Conservation (phyloP, 768 basidiomycete genomes). For the Stropharia rugosoannulata region DNA sequence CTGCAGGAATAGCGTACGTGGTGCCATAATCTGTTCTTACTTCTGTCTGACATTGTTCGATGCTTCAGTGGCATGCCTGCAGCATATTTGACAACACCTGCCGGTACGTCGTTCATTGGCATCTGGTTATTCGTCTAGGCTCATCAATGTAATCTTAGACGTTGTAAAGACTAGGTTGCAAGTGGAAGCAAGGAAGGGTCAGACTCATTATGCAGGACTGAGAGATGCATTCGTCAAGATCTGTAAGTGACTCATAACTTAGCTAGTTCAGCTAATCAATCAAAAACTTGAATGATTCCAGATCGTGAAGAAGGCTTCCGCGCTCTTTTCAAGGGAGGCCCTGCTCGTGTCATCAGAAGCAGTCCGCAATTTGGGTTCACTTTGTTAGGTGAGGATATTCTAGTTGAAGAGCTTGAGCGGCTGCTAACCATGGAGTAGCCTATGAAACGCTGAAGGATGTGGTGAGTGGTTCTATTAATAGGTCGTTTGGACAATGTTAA, state of each 20-base stretch:
- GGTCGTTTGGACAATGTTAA: slow-evolving; percentile 14
- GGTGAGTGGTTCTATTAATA: slow-evolving; percentile 32
- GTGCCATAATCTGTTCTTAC: slow-evolving; percentile 12
- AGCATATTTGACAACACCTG: slow-evolving; percentile 89
- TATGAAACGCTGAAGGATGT: slow-evolving; percentile 46
- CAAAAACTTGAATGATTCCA: slow-evolving; percentile 34
- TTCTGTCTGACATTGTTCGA: slow-evolving; percentile 24
- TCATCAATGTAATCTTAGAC: slow-evolving; percentile 43
- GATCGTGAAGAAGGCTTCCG: slow-evolving; percentile 84
- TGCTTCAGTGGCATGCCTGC: slow-evolving; percentile 91
- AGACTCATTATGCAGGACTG: slow-evolving; percentile 90
- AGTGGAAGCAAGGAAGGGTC: slow-evolving; percentile 87
- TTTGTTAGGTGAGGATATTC: slow-evolving; percentile 50
- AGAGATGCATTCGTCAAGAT: slow-evolving; percentile 90
- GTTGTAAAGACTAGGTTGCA: slow-evolving; percentile 98
- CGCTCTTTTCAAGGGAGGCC: slow-evolving; percentile 91
- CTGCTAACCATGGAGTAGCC: slow-evolving; percentile 25
- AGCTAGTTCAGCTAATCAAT: slow-evolving; percentile 15
- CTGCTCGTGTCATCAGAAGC: slow-evolving; percentile 83
- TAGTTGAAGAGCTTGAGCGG: slow-evolving; percentile 1
- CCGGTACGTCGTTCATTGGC: slow-evolving; percentile 47
- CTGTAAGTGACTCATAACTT: slow-evolving; percentile 46
- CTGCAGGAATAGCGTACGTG: slow-evolving; percentile 81
- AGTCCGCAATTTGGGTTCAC: slow-evolving; percentile 96
- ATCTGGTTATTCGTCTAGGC: slow-evolving; percentile 3